Evolutionary conservation across 2,329 filamentous ascomycete species (phyloP).

Genomic region (Trichocomaceae sp.): DNA sequence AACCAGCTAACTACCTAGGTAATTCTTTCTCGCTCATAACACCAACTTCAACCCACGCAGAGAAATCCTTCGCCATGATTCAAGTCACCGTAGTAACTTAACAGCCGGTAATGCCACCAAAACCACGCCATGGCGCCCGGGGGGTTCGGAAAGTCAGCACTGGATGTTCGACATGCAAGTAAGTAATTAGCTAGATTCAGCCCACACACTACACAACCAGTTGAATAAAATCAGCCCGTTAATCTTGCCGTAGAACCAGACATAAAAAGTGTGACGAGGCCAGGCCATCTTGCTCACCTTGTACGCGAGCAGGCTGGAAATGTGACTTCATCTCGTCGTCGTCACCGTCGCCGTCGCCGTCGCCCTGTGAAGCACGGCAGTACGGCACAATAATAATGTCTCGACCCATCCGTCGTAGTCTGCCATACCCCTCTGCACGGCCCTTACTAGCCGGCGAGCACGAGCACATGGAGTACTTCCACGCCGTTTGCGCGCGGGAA

Average conservation of each 20-base stretch:
- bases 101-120: background rate
- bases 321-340: background rate
- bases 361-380: background rate
- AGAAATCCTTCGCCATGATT: background rate
- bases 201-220: background rate
- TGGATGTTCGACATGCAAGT: slow-evolving; percentile 6
- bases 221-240: background rate
- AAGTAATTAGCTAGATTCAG: background rate
- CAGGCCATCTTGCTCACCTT: background rate
- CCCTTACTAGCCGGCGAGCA: background rate
- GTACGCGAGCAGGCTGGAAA: background rate
- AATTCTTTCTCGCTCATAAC: too few relatives aligned
- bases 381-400: background rate
- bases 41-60: background rate
- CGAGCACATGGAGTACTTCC: background rate
- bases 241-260: slow-evolving; percentile 10
- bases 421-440: background rate
- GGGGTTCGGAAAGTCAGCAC: slow-evolving; percentile 7
- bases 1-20: too few relatives aligned
- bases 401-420: background rate
- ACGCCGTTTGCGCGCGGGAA: background rate
- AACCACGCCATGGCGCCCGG: background rate
- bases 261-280: slow-evolving; percentile 11
- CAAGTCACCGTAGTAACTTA: background rate
- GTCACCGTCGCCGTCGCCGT: background rate